Evolutionary conservation across 73 alveolate species (phyloP).

Genomic region (Paramecium sonneborni): DNA sequence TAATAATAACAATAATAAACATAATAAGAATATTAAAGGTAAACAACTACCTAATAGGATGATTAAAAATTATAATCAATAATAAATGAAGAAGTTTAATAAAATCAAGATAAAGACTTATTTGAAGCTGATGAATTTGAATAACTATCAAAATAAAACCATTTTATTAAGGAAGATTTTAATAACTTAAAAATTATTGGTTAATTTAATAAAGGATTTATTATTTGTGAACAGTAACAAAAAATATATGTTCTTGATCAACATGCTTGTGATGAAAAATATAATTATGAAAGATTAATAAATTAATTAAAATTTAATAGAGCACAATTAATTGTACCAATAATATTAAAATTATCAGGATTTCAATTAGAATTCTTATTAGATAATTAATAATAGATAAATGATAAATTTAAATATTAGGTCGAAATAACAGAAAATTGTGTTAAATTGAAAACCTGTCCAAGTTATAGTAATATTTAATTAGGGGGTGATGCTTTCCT

Average conservation of each 20-base stretch:
- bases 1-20: background rate
- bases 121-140: slow-evolving; percentile 5
- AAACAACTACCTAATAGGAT: background rate
- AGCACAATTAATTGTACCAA: slow-evolving; percentile 74
- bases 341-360: slow-evolving; percentile 67
- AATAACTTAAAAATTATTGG: slow-evolving; percentile 81
- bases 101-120: background rate
- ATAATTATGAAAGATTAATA: slow-evolving; percentile 86
- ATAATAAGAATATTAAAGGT: background rate
- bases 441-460: background rate
- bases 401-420: slow-evolving; percentile 69
- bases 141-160: background rate
- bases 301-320: slow-evolving; percentile 70
- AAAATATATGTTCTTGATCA: slow-evolving; percentile 92
- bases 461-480: background rate
- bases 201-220: slow-evolving; percentile 96
- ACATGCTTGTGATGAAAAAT: slow-evolving; percentile 98
- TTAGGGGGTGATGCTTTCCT: background rate
- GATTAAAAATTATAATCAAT: background rate
- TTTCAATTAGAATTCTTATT: slow-evolving; percentile 66
- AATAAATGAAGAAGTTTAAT: background rate
- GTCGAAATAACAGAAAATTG: slow-evolving; percentile 9
- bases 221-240: slow-evolving; percentile 75
- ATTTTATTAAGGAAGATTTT: background rate
- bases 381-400: slow-evolving; percentile 65